Conservation (phyloP, 768 basidiomycete species). For the Floccularia luteovirens region DNA sequence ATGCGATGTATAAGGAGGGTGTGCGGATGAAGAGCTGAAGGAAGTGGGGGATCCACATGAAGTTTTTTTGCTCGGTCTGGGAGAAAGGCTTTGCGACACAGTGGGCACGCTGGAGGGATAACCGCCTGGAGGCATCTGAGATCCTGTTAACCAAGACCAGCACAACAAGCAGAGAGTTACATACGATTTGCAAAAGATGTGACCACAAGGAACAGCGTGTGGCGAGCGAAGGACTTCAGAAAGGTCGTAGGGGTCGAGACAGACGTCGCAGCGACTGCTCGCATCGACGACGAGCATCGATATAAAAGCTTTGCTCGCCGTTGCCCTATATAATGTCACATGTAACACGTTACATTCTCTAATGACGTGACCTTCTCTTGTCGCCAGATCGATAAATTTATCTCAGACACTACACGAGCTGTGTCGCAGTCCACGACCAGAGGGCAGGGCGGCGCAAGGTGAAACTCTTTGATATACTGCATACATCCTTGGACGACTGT, state of each 20-base stretch:
- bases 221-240: conserved; percentile 39
- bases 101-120: conserved; percentile 48
- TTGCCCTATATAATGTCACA: too few relatives aligned
- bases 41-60: conserved; percentile 65
- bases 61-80: conserved; percentile 56
- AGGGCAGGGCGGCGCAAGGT: too few relatives aligned
- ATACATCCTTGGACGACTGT: too few relatives aligned
- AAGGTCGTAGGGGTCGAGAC: conserved; percentile 52
- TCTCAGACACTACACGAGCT: too few relatives aligned
- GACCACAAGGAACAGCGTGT: conserved; percentile 60
- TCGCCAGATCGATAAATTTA: too few relatives aligned
- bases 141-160: conserved; percentile 5
- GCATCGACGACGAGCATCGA: conserved; percentile 52
- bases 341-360: too few relatives aligned
- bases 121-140: conserved; percentile 48
- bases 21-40: too few relatives aligned
- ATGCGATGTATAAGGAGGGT: too few relatives aligned
- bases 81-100: conserved; percentile 56
- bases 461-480: too few relatives aligned
- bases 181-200: conserved; percentile 55
- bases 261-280: conserved; percentile 59
- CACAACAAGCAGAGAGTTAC: conserved; percentile 12
- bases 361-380: too few relatives aligned
- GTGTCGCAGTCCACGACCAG: too few relatives aligned
- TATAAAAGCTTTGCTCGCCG: too few relatives aligned